Base-by-base conservation (phyloP, 768 basidiomycete genomes). In the Xerocomellus amylosporus region DNA sequence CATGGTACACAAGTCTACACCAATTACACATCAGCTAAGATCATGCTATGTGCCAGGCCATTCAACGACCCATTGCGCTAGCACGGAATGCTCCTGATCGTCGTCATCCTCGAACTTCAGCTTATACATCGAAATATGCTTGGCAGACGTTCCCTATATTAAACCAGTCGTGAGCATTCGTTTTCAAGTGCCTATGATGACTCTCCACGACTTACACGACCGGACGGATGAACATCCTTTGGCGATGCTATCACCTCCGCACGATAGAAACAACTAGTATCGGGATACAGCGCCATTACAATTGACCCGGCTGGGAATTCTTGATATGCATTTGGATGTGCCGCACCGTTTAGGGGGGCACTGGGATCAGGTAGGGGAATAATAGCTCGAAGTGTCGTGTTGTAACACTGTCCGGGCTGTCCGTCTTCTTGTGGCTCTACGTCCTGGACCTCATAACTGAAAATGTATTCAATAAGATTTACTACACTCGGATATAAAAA, bases 61-160 rank as follows among this genome's bases (percentile, higher is more conserved):
- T 67, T 90, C 90, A 28, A 93, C 89, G 8, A 93, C 90, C 79
- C 79, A 85, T 48, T 87, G 83, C 1, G 88, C 87, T n/a, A 80
- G 73, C 22, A 93, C 88, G 34, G 77, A 63, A 62, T 91, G 88
- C 55, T 88, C 86, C 69, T 88, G 88, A 63, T 90, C 86, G 58
- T 91, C 90, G 58, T 93, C 91, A 59, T 93, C 91, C 67, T 93
- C 91, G 58, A 93, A 93, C 64, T 88, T 89, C 24, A 93, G 78
- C 69, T 86, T 87, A 71, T 93, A 93, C 51, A 73, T 73, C 1
- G 83, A 79, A 47, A 75, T 73, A 54, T 78, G 71, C 62, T 82
- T 86, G 20, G 77, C 69, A 28, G 79, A 75, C 5, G 49, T 53
- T 49, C 61, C 60, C 70, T 71, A 40, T 30, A 54, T 54, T 10